Evolutionary conservation across 306 rosid species (phyloP).

Genomic region (Rosa lucieae): DNA sequence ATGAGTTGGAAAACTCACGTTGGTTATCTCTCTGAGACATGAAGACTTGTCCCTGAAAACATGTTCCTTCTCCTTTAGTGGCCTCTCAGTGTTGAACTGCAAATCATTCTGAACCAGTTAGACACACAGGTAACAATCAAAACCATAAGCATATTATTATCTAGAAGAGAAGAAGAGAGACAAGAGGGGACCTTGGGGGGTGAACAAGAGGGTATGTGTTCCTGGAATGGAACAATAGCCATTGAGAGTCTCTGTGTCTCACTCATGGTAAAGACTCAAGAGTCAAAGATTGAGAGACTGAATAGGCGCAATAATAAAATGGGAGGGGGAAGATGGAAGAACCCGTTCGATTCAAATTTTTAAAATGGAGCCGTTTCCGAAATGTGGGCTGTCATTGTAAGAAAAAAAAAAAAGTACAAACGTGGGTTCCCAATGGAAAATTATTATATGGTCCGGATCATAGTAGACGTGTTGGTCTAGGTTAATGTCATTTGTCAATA

Average conservation of each 20-base stretch:
- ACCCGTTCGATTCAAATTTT: neutral
- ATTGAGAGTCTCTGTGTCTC: neutral
- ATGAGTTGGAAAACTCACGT: conserved; percentile 23
- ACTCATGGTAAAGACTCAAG: neutral
- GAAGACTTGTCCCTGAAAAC: neutral
- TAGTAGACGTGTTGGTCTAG: too few species aligned
- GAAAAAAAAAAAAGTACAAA: too few species aligned
- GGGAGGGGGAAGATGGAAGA: neutral
- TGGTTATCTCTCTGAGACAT: neutral
- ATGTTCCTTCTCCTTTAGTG: neutral
- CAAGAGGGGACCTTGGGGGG: conserved; percentile 24
- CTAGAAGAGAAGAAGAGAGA: neutral
- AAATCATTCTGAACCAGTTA: neutral
- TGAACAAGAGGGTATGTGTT: neutral
- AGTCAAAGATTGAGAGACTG: neutral
- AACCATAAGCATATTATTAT: neutral
- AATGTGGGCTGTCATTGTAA: neutral
- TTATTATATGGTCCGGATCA: too few species aligned
- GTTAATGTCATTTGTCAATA: too few species aligned
- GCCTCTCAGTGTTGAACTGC: conserved; percentile 19
- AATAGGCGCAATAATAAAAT: neutral
- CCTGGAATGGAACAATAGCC: conserved; percentile 25
- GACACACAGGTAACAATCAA: neutral
- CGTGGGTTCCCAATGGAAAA: too few species aligned
- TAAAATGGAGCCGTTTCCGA: too few species aligned